Base-by-base conservation (phyloP, 768 basidiomycete species). In the Phylloporus rhodoxanthus region DNA sequence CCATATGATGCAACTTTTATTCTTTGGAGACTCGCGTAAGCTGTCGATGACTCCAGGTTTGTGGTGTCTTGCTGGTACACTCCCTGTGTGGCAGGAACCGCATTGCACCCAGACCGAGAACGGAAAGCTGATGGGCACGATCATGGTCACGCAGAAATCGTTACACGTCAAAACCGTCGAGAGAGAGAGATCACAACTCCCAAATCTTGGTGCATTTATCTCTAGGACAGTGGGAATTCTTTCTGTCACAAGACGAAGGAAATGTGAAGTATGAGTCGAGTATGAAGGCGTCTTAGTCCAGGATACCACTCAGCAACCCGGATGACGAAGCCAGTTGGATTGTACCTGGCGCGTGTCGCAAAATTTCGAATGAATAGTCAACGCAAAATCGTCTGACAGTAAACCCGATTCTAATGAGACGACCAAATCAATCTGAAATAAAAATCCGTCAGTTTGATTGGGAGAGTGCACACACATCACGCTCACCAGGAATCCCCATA, bases 51-150 rank as follows among this genome's bases (percentile, higher is more conserved):
- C 65, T 57, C 64, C 58, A 56, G 61, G 59, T 70, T 64, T 65
- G 63, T 62, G 56, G 52, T 59, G 54, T 52, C 56, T 59, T 55
- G 58, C 73, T 66, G 78, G 76, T 76, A 74, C 55, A 72, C 67
- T 70, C 58, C 61, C 51, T 51, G 43, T 9, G 46, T 43, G 66
- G 67, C 37, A 72, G 75, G 72, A 79, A 75, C 77, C 71, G 71
- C 60, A 56, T 59, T 55, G 49, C 51, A 53, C 52, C 58, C 58
- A 60, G 55, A 73, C 68, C 73, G 73, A 80, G 78, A 80, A 80
- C 78, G 78, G 78, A 79, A 76, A 79, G 73, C 78, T 80, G 78
- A 80, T 66, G 68, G 66, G 63, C 49, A 51, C 15, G 20, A 14
- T 17, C 8, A n/a, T 40, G 8, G 21, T 15, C 13, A 40, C 8